Base-by-base conservation (phyloP, 352 stramenopile genomes). In the Globisporangium paroecandrum region DNA sequence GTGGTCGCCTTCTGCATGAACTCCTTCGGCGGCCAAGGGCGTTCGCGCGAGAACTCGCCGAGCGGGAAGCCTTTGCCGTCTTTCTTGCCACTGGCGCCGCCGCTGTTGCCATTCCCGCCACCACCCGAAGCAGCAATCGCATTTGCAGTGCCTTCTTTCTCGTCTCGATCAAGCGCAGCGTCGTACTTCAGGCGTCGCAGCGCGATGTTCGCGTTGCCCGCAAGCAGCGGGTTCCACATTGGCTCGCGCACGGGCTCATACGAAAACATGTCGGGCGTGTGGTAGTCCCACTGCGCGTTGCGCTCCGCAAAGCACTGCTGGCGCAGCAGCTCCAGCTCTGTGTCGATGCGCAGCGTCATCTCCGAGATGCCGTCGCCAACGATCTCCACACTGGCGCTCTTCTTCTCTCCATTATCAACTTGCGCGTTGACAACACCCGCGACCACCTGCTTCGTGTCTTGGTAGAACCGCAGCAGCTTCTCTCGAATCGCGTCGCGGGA, bases 341-440 rank as follows among this genome's bases (percentile, higher is more conserved):
- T 89, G 76, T 94, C 86, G 38, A 90, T 81, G 60, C 84, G 83
- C 63, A 94, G 76, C 68, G 81, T 90, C 79, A 88, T 85, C 71
- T 94, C 85, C 29, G 59, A 69, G 12, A 69, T 24, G 18, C 54
- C 54, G 2, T 15, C 27, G 47, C 66, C 78, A 27, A 87, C 58
- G 10, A 25, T 47, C 36, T 47, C 22, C 34, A 32, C 24, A 24
- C 8, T 57, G 47, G 2, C 43, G 25, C 13, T 22, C n/a, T 43
- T 51, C 38, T 60, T 41, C 32, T 9, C 36, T 22, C 25, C 22
- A 20, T 54, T 13, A 29, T 12, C 49, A 12, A 10, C 27, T 18
- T 36, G 4, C 20, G 29, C 27, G 25, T 58, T n/a, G 18, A 2
- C 9, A 22, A 20, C 49, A 8, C 24, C 9, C 1, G 10, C 18